These are phyloP conservation scores for Talaromyces stipitatus DNA, from an alignment of 495 filamentous ascomycete species.

Conservation along the genomic window DNA sequence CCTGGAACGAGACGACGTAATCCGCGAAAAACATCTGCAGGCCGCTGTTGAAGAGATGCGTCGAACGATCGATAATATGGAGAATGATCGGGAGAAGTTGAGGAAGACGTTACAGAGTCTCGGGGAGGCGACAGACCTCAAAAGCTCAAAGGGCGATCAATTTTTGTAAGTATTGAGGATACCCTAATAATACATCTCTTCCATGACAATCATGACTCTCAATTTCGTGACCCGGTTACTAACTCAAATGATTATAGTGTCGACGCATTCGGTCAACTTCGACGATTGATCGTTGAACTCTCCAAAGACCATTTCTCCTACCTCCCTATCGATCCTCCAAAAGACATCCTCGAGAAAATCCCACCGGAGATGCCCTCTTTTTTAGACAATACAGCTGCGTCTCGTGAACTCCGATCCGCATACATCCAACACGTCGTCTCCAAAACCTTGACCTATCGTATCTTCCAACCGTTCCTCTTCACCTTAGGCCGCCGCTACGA, in stretches of 20 bases:
- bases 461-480: conserved; percentile 60
- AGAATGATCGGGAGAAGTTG: conserved; percentile 48
- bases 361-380: conserved; percentile 51
- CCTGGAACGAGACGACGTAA: conserved; percentile 35
- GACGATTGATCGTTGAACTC: conserved; percentile 50
- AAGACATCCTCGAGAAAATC: conserved; percentile 43
- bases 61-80: conserved; percentile 43
- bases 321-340: conserved; percentile 48
- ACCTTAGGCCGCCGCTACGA: conserved; percentile 53
- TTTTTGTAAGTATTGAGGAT: conserved; percentile 49
- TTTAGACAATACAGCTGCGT: conserved; percentile 27
- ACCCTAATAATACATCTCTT: neutral
- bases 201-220: too few species aligned
- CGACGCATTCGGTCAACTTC: conserved; percentile 51
- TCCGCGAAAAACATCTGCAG: conserved; percentile 45
- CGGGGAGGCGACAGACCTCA: conserved; percentile 53
- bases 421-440: conserved; percentile 55
- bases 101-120: conserved; percentile 50
- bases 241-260: too few species aligned
- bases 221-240: too few species aligned
- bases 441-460: conserved; percentile 50
- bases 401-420: conserved; percentile 48
- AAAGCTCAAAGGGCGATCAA: conserved; percentile 49
- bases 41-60: conserved; percentile 42
- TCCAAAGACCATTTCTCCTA: conserved; percentile 50